Evolutionary conservation across 371 early-diverging fungal genomes (phyloP), one percentile per base, ranked within the genome.

Genomic region (Hamiltosporidium magnivora): DNA sequence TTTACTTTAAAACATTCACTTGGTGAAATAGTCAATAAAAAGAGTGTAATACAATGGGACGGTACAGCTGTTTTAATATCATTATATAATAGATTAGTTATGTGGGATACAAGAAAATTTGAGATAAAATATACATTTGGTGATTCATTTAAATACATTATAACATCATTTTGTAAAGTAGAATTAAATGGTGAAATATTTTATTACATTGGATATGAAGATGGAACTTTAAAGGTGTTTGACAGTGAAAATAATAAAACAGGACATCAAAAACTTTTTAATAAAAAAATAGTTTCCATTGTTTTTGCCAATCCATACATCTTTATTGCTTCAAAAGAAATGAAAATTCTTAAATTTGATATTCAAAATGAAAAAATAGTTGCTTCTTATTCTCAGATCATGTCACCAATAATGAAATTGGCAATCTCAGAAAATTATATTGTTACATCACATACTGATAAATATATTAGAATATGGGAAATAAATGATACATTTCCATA

Each of bases 141-240:
- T 12, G 49, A 4, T 49, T 49, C 56, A 1, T 25, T 60, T n/a
- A 63, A 64, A 2, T 44, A 39, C 12, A 54, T 12, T 8, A 69
- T 73, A 56, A 52, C 66, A 2, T 4, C 49, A 6, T 73, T 73
- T 63, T 46, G 44, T 42, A 46, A 64, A 49, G 4, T 49, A 8
- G 4, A 8, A 49, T 8, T 12, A 49, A 12, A 49, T 25, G 39
- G 14, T 25, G 67, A 65, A 11, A 52, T 40, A 9, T 44, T 44
- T 4, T 11, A 67, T 43, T 37, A 52, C 0, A 44, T 73, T 40
- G 73, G 73, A 9, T 73, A 69, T 63, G 61, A 64, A 49, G 54
- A 65, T 42, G 73, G 73, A 44, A 41, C 42, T 44, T 37, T 73
- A 12, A 62, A 73, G 52, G 52, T 64, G 2, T 49, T 41, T 41